Evolutionary conservation across 2,329 filamentous ascomycete genomes (phyloP).

Genomic region (Fusarium papillatum): DNA sequence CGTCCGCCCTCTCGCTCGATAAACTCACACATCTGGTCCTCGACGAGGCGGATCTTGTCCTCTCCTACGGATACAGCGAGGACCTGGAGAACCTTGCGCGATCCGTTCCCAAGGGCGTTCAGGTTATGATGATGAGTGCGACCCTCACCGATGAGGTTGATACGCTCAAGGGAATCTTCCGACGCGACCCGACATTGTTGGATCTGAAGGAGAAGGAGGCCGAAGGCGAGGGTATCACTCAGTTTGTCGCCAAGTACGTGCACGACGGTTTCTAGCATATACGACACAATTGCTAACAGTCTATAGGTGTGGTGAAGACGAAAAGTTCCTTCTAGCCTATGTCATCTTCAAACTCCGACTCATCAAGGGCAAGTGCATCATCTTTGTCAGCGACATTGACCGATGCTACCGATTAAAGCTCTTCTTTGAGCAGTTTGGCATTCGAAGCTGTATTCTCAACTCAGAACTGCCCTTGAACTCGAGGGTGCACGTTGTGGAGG

Average conservation of each 20-base stretch:
- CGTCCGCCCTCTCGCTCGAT: slow-evolving; percentile 74
- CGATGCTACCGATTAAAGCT: slow-evolving; percentile 92
- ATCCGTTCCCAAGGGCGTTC: slow-evolving; percentile 85
- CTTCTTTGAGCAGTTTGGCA: slow-evolving; percentile 96
- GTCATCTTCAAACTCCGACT: slow-evolving; percentile 96
- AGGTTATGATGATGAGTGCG: slow-evolving; percentile 94
- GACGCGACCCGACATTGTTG: slow-evolving; percentile 82
- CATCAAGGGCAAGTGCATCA: slow-evolving; percentile 88
- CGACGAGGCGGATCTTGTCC: slow-evolving; percentile 93
- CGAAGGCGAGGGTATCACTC: slow-evolving; percentile 81
- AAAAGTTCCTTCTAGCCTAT: slow-evolving; percentile 94
- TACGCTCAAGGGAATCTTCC: slow-evolving; percentile 87
- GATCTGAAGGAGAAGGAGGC: slow-evolving; percentile 88
- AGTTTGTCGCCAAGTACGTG: slow-evolving; percentile 85
- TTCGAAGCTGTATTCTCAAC: slow-evolving; percentile 93
- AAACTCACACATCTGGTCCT: slow-evolving; percentile 85
- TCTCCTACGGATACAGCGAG: slow-evolving; percentile 95
- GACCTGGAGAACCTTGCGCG: slow-evolving; percentile 86
- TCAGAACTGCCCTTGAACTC: slow-evolving; percentile 95
- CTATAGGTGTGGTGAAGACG: slow-evolving; percentile 87
- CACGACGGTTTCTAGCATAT: background rate
- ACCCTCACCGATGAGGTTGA: slow-evolving; percentile 92
- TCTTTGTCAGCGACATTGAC: slow-evolving; percentile 86
- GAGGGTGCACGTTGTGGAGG: slow-evolving; percentile 92
- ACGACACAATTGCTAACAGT: slow-evolving; percentile 21